Conservation (phyloP, 2,329 filamentous ascomycete species). For the Xylariaceae sp. region DNA sequence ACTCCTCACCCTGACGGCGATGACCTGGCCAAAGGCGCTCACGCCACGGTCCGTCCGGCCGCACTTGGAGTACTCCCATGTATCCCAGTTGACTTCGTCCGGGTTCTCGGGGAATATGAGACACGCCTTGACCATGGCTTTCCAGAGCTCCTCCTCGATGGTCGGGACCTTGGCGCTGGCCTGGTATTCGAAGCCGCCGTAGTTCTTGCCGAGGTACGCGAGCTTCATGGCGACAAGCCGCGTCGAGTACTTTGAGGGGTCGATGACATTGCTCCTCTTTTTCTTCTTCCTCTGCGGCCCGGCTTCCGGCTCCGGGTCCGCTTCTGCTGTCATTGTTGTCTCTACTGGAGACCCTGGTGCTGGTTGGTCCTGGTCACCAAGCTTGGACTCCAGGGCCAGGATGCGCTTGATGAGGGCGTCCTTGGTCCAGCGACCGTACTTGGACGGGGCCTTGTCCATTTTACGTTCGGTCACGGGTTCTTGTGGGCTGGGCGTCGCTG, state of each 20-base stretch:
- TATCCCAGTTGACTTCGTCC: slow-evolving; percentile 69
- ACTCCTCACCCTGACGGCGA: slow-evolving; percentile 78
- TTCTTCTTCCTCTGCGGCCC: slow-evolving; percentile 38
- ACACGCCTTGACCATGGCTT: slow-evolving; percentile 75
- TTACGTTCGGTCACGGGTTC: slow-evolving; percentile 4
- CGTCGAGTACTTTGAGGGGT: slow-evolving; percentile 76
- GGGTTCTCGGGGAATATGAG: slow-evolving; percentile 70
- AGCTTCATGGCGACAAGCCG: slow-evolving; percentile 87
- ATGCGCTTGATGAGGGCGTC: slow-evolving; percentile 66
- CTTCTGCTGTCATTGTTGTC: slow-evolving; percentile 24
- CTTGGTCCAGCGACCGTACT: slow-evolving; percentile 65
- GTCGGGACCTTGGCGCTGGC: slow-evolving; percentile 68
- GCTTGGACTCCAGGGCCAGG: slow-evolving; percentile 60
- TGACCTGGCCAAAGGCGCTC: slow-evolving; percentile 94
- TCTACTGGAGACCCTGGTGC: neutral
- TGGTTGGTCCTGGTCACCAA: slow-evolving; percentile 12
- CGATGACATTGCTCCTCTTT: slow-evolving; percentile 54
- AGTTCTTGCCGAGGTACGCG: slow-evolving; percentile 84
- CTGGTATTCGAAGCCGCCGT: slow-evolving; percentile 91
- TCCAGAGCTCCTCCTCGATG: slow-evolving; percentile 92
- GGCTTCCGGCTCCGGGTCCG: slow-evolving; percentile 40
- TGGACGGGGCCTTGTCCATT: slow-evolving; percentile 30
- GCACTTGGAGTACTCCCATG: slow-evolving; percentile 90
- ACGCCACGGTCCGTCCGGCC: slow-evolving; percentile 90
- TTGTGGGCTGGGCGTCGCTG: slow-evolving; percentile 11